Conservation (phyloP, 768 basidiomycete genomes). For the Mycena rosella region DNA sequence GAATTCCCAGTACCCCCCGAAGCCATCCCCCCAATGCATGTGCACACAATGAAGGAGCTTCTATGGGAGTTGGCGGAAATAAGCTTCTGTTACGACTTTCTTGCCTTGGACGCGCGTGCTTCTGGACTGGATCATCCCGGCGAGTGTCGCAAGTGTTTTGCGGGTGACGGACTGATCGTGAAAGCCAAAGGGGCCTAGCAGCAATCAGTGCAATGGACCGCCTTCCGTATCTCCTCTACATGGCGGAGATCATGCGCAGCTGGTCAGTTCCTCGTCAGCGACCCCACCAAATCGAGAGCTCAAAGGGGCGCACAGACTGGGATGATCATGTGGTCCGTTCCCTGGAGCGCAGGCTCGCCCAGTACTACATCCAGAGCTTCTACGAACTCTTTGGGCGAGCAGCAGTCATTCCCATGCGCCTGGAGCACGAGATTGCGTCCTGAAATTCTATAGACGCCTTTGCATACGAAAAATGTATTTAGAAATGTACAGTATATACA, state of each 20-base stretch:
- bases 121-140: conserved; percentile 17
- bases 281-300: neutral
- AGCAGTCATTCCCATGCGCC: too few species aligned
- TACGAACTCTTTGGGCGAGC: too few species aligned
- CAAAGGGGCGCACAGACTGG: conserved; percentile 4
- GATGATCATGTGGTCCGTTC: neutral
- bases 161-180: neutral
- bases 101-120: conserved; percentile 29
- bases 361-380: too few species aligned
- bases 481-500: too few species aligned
- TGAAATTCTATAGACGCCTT: too few species aligned
- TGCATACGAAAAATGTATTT: too few species aligned
- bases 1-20: conserved; percentile 13
- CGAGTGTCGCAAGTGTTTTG: conserved; percentile 18
- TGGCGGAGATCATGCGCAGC: conserved; percentile 17
- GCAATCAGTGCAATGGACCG: conserved; percentile 1
- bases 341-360: conserved; percentile 1
- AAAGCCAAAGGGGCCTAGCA: too few species aligned
- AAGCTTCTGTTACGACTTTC: conserved; percentile 33
- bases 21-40: too few species aligned
- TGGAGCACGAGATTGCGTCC: too few species aligned
- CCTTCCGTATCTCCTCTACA: conserved; percentile 13
- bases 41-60: conserved; percentile 23
- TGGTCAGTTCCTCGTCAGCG: conserved; percentile 17
- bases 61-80: conserved; percentile 7